phyloP scores from a whole-genome alignment of 495 filamentous ascomycete genomes.

The Aeminium ludgeri region DNA sequence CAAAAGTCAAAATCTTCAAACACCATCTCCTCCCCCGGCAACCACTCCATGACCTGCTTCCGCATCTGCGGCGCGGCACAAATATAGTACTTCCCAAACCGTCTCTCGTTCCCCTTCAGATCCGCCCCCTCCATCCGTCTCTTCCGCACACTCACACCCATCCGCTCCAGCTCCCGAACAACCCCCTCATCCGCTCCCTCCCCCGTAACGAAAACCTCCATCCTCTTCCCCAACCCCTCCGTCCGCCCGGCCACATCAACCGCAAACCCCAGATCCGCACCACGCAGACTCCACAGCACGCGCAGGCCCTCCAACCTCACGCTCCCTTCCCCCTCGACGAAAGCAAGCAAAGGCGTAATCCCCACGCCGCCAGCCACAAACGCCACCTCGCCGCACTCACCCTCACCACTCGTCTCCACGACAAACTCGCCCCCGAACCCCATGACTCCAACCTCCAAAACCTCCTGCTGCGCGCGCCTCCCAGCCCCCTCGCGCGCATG shows the following conservation, averaged over 20 bases:
- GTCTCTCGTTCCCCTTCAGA: constrained; percentile 21
- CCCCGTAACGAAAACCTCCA: constrained; percentile 46
- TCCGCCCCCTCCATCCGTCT: constrained; percentile 41
- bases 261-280: constrained; percentile 44
- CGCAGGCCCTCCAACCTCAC: constrained; percentile 28
- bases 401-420: constrained; percentile 26
- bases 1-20: constrained; percentile 54
- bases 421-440: constrained; percentile 58
- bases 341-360: constrained; percentile 59
- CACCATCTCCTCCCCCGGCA: constrained; percentile 41
- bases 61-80: constrained; percentile 45
- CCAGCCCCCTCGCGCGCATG: constrained; percentile 30
- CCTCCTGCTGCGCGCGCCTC: not conserved
- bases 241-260: constrained; percentile 39
- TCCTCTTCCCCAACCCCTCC: constrained; percentile 32
- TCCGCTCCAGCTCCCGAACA: constrained; percentile 15
- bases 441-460: constrained; percentile 45
- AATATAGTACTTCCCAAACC: constrained; percentile 41
- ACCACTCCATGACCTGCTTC: constrained; percentile 41
- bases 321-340: constrained; percentile 34
- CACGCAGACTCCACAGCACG: constrained; percentile 50
- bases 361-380: constrained; percentile 68
- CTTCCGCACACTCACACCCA: constrained; percentile 29
- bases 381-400: constrained; percentile 21
- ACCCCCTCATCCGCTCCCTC: constrained; percentile 17